A percentile compares a stretch with the other conserved stretches of the same genome.
Conservation (phyloP, 345 rosid genomes). For the Combretum micranthum region DNA sequence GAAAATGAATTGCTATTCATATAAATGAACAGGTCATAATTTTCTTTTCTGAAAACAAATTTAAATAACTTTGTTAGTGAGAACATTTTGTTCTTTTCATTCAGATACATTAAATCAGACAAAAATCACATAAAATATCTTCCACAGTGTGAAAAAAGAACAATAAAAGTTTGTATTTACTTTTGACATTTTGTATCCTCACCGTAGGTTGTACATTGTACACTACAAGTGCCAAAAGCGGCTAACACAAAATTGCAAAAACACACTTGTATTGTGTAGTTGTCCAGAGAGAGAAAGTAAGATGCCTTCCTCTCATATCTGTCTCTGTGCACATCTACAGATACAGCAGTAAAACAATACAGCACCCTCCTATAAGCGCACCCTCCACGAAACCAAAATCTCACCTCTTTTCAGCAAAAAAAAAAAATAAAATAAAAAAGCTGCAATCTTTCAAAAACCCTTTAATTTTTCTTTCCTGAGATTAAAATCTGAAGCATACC, state of each 20-base stretch:
- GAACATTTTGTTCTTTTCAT: too few relatives aligned
- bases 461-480: slow-evolving; percentile 8
- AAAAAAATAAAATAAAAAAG: slow-evolving; percentile 1
- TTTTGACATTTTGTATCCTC: too few relatives aligned
- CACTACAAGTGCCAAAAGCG: too few relatives aligned
- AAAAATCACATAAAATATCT: too few relatives aligned
- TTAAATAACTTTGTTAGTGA: too few relatives aligned
- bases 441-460: neutral
- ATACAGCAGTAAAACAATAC: slow-evolving; percentile 5
- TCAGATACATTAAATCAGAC: too few relatives aligned
- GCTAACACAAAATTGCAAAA: neutral
- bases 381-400: neutral
- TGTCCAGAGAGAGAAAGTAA: neutral
- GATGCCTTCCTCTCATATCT: neutral
- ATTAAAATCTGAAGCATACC: slow-evolving; percentile 17
- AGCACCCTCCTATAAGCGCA: slow-evolving; percentile 2
- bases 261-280: neutral
- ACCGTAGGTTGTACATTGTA: too few relatives aligned
- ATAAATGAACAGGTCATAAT: too few relatives aligned
- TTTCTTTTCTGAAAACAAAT: too few relatives aligned
- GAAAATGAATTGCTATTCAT: too few relatives aligned
- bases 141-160: too few relatives aligned
- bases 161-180: too few relatives aligned
- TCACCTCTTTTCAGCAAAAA: neutral
- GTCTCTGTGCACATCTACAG: slow-evolving; percentile 3